Base-by-base conservation (phyloP, 2,329 filamentous ascomycete genomes). In the Neoascochyta sp. region DNA sequence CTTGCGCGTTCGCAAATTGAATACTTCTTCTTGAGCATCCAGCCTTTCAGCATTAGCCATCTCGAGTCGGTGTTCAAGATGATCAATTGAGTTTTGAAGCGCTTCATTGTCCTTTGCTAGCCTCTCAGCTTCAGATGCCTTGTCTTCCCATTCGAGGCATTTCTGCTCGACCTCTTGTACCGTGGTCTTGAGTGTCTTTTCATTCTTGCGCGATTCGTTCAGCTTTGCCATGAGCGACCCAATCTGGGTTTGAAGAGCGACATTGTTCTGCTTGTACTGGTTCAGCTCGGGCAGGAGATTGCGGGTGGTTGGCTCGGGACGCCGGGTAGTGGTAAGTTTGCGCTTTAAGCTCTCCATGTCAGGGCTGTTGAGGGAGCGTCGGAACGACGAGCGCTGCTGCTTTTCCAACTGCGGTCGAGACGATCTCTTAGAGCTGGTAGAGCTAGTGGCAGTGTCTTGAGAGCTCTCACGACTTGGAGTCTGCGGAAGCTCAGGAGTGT, bases 21-120 rank as follows among this genome's bases (percentile, higher is more conserved):
- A 54, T 7, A 65, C 32, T 24, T 63, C 50, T 24, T 64, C 54
- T 29, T 64, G 54, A 8, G 62, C 60, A 34, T 70, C 68, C 0
- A 66, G 24, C 29, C 63, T 65, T 32, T 64, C 55, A 10, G 54
- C 52, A 35, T 70, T 69, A 12, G 64, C 58, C 9, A 60, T 46
- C 18, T 62, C 54, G 18, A 69, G 44, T 6, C 64, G 54, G 11
- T 50, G 54, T 27, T 67, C 63, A 5, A 69, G 49, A 27, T 64
- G 52, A 10, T 58, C 53, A 6, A 63, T 52, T 0, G 55, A 60
- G 26, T 62, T 65, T 24, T 61, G 58, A 19, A 66, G 36, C 4
- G 57, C 51, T 29, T 58, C 36, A 3, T 35, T 41, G 18, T 24
- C 48, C 34, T 53, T 54, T 20, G 48, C 47, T 9, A 54, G 33